Base-by-base conservation (phyloP, 495 filamentous ascomycete species). In the Xylaria palmicola region DNA sequence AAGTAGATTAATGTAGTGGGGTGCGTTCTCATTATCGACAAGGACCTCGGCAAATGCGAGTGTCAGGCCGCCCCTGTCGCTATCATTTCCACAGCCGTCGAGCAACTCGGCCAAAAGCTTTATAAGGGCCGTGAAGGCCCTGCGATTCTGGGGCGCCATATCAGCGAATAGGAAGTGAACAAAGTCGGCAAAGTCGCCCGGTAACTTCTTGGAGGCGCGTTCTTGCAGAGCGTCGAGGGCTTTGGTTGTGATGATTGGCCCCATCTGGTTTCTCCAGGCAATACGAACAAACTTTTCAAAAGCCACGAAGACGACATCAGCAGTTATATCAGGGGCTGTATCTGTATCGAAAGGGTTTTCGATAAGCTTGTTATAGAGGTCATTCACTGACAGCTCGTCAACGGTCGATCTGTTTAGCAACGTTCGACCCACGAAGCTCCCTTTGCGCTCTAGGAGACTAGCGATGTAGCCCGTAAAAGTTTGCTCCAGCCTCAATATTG, bases 261-360 rank as follows among this genome's bases (percentile, higher is more conserved):
- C 95, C 80, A 97, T 93, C 62, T 90, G 88, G 49, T 92, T 87
- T 55, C 81, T 86, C 94, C 94, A 98, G 29, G 92, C 92, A 58
- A 90, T 87, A 59, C 84, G 86, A 68, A 97, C 80, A 62, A 97
- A 98, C 60, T 94, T 97, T 66, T 96, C 92, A 68, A 98, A 98
- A 1, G 93, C 90, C 17, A 88, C 88, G 65, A 97, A 96, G 9
- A 97, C 80, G n/a, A 93, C 87, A 69, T 97, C 92, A 20, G 96
- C 85, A 12, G 90, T 82, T 3, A 89, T 82, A 59, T 96, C 90
- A 1, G 86, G 84, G 4, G 90, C 85, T 12, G 86, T 78, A 52
- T 95, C 86, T 41, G 89, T 76, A 62, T 88, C 89, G 50, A 81
- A 86, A 0, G 92, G 90, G 63, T 90, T 86, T 72, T 96, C 92